A percentile compares a stretch with the other conserved stretches of the same genome.
These are phyloP conservation scores for Lachancea dasiensis DNA, from an alignment of 805 yeast genomes.

Conservation along the genomic window DNA sequence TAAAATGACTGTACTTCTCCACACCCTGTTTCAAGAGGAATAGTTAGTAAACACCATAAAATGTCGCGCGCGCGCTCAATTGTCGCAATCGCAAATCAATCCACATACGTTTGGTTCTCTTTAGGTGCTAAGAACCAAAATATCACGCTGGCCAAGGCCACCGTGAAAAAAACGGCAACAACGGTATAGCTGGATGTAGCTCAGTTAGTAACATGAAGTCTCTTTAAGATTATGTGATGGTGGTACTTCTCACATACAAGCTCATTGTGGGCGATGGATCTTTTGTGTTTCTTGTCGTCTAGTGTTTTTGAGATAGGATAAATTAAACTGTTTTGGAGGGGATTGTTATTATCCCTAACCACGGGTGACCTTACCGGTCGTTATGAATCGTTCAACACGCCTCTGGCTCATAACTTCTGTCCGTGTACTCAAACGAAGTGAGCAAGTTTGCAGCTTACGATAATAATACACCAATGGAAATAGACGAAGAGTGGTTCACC, in stretches of 20 bases:
- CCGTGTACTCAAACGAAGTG: too few relatives aligned
- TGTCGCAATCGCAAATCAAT: not conserved
- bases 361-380: too few relatives aligned
- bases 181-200: constrained; percentile 54
- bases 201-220: constrained; percentile 4
- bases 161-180: constrained; percentile 53
- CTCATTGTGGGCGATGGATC: constrained; percentile 2
- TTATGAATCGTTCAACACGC: too few relatives aligned
- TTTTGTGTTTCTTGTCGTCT: not conserved
- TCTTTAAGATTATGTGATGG: too few relatives aligned
- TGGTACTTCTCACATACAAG: constrained; percentile 2
- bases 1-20: constrained; percentile 67
- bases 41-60: not conserved
- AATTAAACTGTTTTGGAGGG: not conserved
- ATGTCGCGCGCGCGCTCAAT: not conserved
- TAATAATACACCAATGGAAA: too few relatives aligned
- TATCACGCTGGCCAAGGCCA: constrained; percentile 50
- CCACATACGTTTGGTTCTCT: constrained; percentile 59
- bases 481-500: too few relatives aligned
- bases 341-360: too few relatives aligned
- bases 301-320: not conserved
- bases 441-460: too few relatives aligned
- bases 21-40: constrained; percentile 36
- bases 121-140: constrained; percentile 87
- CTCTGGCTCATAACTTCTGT: too few relatives aligned